Conservation (phyloP, 2,329 filamentous ascomycete species). For the Aspergillus ustus region DNA sequence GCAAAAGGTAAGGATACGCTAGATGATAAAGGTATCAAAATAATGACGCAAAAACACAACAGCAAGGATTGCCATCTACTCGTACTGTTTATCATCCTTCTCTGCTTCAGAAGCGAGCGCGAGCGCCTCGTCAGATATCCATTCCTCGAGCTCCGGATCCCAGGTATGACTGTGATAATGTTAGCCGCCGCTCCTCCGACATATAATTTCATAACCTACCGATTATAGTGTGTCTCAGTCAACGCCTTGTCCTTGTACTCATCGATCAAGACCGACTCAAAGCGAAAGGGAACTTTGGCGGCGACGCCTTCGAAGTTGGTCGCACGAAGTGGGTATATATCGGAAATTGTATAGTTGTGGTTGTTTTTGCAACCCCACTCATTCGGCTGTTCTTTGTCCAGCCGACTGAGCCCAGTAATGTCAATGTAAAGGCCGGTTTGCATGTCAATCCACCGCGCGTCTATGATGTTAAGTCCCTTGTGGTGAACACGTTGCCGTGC, state of each 20-base stretch:
- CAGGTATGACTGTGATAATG: constrained; percentile 42
- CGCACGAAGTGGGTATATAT: constrained; percentile 76
- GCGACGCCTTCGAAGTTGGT: constrained; percentile 75
- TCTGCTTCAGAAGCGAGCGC: constrained; percentile 12
- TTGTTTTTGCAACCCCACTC: constrained; percentile 80
- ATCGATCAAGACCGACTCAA: constrained; percentile 43
- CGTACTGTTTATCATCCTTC: constrained; percentile 24
- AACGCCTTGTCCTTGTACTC: constrained; percentile 46
- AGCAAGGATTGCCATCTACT: constrained; percentile 9
- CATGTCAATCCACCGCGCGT: constrained; percentile 81
- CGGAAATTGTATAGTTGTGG: constrained; percentile 71
- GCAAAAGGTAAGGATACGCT: background rate
- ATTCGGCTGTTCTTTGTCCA: constrained; percentile 65
- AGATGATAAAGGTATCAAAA: background rate
- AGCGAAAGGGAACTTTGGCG: constrained; percentile 66
- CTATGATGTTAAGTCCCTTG: constrained; percentile 77
- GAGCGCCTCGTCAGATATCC: constrained; percentile 34
- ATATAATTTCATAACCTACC: constrained; percentile 32
- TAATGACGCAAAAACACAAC: background rate
- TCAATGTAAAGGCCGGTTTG: constrained; percentile 80
- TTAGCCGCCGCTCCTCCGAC: constrained; percentile 19
- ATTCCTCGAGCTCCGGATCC: constrained; percentile 37
- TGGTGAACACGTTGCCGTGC: constrained; percentile 64
- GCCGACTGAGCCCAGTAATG: constrained; percentile 76
- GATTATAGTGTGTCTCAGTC: constrained; percentile 40